A percentile compares a stretch with the other conserved stretches of the same genome.
Evolutionary conservation across 805 yeast genomes (phyloP).

Genomic region (Saturnispora kantuleensis): DNA sequence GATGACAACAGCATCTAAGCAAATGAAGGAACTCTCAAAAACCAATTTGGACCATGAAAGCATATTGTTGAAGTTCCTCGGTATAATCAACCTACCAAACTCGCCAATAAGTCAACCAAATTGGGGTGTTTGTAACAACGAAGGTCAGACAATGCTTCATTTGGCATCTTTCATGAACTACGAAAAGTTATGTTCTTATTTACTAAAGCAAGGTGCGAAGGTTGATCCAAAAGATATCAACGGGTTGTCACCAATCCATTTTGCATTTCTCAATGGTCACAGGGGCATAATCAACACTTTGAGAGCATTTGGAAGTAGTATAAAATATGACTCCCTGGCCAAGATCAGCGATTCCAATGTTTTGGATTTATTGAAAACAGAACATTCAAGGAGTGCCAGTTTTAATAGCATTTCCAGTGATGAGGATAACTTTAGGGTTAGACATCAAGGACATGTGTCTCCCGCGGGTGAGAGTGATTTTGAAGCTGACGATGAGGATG

Average conservation of each 20-base stretch:
- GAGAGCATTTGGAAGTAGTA: slow-evolving; percentile 33
- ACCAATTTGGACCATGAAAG: slow-evolving; percentile 40
- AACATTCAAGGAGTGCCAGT: slow-evolving; percentile 9
- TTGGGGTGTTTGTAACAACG: slow-evolving; percentile 69
- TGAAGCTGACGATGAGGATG: slow-evolving; percentile 9
- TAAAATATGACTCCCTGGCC: slow-evolving; percentile 43
- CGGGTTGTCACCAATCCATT: slow-evolving; percentile 82
- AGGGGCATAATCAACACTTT: slow-evolving; percentile 54
- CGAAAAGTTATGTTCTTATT: slow-evolving; percentile 45
- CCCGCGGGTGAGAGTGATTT: not conserved
- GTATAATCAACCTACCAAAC: slow-evolving; percentile 55
- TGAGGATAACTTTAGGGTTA: not conserved
- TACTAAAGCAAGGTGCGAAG: slow-evolving; percentile 56
- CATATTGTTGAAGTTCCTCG: slow-evolving; percentile 38
- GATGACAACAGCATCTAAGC: slow-evolving; percentile 43
- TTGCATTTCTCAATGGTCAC: slow-evolving; percentile 71
- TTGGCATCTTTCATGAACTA: slow-evolving; percentile 74
- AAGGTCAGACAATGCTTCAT: slow-evolving; percentile 86
- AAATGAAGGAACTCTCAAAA: slow-evolving; percentile 36
- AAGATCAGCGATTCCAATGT: slow-evolving; percentile 34
- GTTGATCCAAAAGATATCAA: slow-evolving; percentile 66
- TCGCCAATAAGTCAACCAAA: slow-evolving; percentile 54
- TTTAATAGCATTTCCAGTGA: slow-evolving; percentile 5
- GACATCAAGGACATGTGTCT: too few species aligned
- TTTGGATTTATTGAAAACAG: slow-evolving; percentile 24